These are phyloP conservation scores for Pseudomonodictys pantanalensis DNA, from an alignment of 495 filamentous ascomycete genomes.

Conservation along the genomic window DNA sequence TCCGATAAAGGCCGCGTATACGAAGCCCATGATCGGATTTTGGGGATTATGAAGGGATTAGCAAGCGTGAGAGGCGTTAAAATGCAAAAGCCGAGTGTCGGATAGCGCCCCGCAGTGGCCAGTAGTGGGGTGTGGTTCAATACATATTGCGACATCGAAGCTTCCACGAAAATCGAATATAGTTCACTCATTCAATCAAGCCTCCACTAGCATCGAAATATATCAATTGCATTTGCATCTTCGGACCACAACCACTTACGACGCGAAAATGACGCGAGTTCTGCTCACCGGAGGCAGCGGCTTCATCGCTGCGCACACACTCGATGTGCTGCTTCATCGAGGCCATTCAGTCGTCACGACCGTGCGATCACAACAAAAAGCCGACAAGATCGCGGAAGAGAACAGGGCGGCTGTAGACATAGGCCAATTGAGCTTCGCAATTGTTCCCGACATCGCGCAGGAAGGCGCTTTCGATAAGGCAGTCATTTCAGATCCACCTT, in stretches of 20 bases:
- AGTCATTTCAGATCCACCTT: constrained; percentile 65
- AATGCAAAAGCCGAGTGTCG: neutral
- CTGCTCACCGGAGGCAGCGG: constrained; percentile 39
- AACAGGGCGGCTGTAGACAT: constrained; percentile 55
- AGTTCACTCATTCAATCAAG: too few relatives aligned
- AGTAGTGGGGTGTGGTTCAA: neutral
- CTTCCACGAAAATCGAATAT: too few relatives aligned
- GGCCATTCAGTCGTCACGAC: constrained; percentile 69
- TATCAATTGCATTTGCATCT: too few relatives aligned
- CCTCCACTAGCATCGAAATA: too few relatives aligned
- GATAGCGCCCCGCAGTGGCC: constrained; percentile 8
- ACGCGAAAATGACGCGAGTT: constrained; percentile 30
- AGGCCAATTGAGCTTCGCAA: constrained; percentile 67
- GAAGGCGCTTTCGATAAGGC: constrained; percentile 76
- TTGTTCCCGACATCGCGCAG: constrained; percentile 80
- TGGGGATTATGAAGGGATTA: too few relatives aligned
- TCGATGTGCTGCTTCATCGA: constrained; percentile 26
- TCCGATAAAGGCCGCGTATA: too few relatives aligned
- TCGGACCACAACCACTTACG: neutral
- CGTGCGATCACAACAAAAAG: constrained; percentile 78
- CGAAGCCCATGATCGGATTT: too few relatives aligned
- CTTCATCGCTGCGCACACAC: constrained; percentile 37
- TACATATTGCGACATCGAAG: constrained; percentile 6
- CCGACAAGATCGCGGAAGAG: constrained; percentile 65
- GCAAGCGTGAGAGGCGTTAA: neutral